These are phyloP conservation scores for Tremellales sp. DNA, from an alignment of 1,284 basidiomycete genomes.

Conservation along the genomic window DNA sequence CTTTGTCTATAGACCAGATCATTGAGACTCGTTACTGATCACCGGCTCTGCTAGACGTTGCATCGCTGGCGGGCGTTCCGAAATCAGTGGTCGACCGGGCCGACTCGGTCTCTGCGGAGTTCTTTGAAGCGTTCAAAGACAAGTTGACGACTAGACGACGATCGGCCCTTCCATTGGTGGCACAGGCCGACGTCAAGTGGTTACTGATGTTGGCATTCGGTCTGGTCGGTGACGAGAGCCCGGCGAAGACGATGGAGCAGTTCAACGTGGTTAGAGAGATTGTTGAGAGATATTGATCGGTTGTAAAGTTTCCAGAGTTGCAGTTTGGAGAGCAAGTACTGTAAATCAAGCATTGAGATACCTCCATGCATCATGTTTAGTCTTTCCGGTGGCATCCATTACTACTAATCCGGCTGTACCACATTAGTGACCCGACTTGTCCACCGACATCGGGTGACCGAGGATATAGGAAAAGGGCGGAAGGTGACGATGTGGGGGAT, in stretches of 20 bases:
- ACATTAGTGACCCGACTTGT: too few species aligned
- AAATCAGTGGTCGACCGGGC: slow-evolving; percentile 67
- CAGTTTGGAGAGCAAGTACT: too few species aligned
- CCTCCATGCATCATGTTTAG: too few species aligned
- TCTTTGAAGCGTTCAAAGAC: slow-evolving; percentile 78
- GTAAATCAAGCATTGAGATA: too few species aligned
- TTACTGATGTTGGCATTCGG: slow-evolving; percentile 45
- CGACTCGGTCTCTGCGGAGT: slow-evolving; percentile 78
- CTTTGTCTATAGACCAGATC: not conserved
- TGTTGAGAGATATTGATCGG: slow-evolving; percentile 21
- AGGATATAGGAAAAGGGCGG: too few species aligned
- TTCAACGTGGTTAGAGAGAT: slow-evolving; percentile 29
- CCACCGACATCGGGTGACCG: too few species aligned
- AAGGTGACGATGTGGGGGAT: too few species aligned
- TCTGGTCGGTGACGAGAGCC: not conserved
- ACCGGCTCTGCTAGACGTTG: slow-evolving; percentile 58
- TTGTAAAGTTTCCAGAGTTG: too few species aligned
- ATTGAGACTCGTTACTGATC: not conserved
- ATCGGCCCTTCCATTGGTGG: slow-evolving; percentile 64
- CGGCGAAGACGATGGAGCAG: slow-evolving; percentile 18
- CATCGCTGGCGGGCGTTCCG: slow-evolving; percentile 79
- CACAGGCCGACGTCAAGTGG: slow-evolving; percentile 83
- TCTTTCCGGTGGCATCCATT: too few species aligned
- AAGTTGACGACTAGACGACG: slow-evolving; percentile 65
- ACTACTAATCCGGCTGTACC: too few species aligned